phyloP scores from a whole-genome alignment of 495 filamentous ascomycete genomes.

The Hyaloscypha hepaticicola region DNA sequence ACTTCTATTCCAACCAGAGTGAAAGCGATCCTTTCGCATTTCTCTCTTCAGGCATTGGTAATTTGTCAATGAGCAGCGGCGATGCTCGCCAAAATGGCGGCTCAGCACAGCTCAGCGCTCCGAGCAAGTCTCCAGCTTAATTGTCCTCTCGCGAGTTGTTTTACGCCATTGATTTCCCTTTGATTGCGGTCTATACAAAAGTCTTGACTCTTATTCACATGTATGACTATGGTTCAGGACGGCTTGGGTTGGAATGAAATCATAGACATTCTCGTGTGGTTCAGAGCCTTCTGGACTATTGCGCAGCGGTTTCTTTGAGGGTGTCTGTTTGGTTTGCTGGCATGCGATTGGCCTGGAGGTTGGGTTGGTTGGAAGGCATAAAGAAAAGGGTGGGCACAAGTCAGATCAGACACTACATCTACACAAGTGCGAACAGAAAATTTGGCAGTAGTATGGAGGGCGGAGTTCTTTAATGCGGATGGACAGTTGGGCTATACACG shows the following conservation, averaged over 20 bases:
- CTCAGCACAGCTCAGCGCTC: constrained; percentile 45
- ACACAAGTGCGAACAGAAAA: constrained; percentile 15
- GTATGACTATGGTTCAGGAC: constrained; percentile 33
- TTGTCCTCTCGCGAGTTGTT: constrained; percentile 13
- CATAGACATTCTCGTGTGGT: constrained; percentile 27
- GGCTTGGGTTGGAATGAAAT: constrained; percentile 34
- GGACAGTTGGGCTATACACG: constrained; percentile 22
- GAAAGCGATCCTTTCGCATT: constrained; percentile 87
- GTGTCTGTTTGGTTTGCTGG: constrained; percentile 19
- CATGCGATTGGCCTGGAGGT: constrained; percentile 12
- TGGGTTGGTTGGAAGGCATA: constrained; percentile 24
- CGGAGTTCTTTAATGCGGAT: constrained; percentile 34
- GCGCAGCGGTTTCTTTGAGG: constrained; percentile 30
- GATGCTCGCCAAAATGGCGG: constrained; percentile 76
- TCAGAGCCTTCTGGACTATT: constrained; percentile 26
- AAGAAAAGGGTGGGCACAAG: constrained; percentile 34
- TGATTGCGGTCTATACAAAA: constrained; percentile 30
- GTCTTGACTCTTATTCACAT: constrained; percentile 29
- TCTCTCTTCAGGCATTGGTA: constrained; percentile 76
- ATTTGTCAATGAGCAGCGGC: constrained; percentile 78
- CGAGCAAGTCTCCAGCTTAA: constrained; percentile 66
- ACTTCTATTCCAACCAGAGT: constrained; percentile 55
- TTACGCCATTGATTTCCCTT: constrained; percentile 25
- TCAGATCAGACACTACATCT: constrained; percentile 21
- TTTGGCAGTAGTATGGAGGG: constrained; percentile 23